phyloP scores from a whole-genome alignment of 257 asterid genomes.

The Fraxinus pennsylvanica region DNA sequence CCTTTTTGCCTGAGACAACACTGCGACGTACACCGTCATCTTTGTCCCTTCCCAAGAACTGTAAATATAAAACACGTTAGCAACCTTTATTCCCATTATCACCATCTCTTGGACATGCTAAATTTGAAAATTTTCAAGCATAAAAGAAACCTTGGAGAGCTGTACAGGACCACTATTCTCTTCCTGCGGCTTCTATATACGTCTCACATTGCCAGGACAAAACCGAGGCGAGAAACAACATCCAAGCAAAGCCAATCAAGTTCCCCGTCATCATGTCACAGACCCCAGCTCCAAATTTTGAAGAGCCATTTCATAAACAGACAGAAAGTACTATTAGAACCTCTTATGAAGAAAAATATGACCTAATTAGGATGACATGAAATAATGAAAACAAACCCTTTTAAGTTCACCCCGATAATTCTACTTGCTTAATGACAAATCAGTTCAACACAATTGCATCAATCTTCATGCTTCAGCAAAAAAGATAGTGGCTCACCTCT shows the following conservation, averaged over 20 bases:
- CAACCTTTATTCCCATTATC: background rate
- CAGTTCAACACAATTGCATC: background rate
- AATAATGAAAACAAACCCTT: background rate
- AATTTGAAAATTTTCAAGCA: background rate
- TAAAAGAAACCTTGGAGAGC: constrained; percentile 74
- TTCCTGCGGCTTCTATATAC: constrained; percentile 79
- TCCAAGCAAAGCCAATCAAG: constrained; percentile 57
- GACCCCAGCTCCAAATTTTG: constrained; percentile 97
- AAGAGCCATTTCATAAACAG: constrained; percentile 82
- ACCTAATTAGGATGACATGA: background rate
- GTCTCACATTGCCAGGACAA: constrained; percentile 78
- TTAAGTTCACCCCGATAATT: background rate
- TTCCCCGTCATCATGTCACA: constrained; percentile 64
- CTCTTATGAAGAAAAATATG: constrained; percentile 23
- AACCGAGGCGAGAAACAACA: constrained; percentile 59
- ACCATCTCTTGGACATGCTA: background rate
- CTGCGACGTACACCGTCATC: constrained; percentile 92
- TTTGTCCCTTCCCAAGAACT: constrained; percentile 81
- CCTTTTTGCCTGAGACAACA: constrained; percentile 98
- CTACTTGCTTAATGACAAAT: background rate
- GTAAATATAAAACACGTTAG: constrained; percentile 32
- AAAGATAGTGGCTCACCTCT: constrained; percentile 65
- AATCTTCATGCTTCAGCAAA: constrained; percentile 13
- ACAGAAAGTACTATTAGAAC: constrained; percentile 71
- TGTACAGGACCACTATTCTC: constrained; percentile 89